A percentile compares a stretch with the other conserved stretches of the same genome.
These are phyloP conservation scores for Citropsis articulata DNA, from an alignment of 345 rosid species.

Conservation along the genomic window DNA sequence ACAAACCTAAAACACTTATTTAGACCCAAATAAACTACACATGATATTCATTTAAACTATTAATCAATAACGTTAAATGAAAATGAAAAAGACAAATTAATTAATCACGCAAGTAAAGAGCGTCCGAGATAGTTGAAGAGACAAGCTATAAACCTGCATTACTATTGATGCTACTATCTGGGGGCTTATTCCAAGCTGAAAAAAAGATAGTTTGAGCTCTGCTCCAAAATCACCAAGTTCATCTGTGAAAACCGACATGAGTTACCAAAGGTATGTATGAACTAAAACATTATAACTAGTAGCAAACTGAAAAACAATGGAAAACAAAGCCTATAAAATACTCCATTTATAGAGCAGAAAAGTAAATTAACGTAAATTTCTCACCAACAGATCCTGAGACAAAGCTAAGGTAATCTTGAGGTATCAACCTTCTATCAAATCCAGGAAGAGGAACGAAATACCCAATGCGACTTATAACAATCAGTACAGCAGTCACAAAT, in stretches of 20 bases:
- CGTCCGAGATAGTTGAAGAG: slow-evolving; percentile 4
- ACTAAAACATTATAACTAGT: not conserved
- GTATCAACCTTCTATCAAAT: slow-evolving; percentile 76
- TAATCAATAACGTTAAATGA: not conserved
- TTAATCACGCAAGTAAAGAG: not conserved
- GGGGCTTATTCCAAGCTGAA: slow-evolving; percentile 98
- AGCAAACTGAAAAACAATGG: slow-evolving; percentile 6
- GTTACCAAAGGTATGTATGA: not conserved
- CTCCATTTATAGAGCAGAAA: not conserved
- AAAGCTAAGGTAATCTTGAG: slow-evolving; percentile 89
- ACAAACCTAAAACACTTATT: not conserved
- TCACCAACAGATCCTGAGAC: slow-evolving; percentile 86
- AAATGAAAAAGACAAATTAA: not conserved
- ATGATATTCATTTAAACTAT: not conserved
- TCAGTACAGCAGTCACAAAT: slow-evolving; percentile 64
- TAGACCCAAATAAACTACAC: not conserved
- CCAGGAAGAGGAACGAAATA: slow-evolving; percentile 94
- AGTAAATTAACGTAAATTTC: slow-evolving; percentile 18
- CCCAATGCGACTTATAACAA: slow-evolving; percentile 81
- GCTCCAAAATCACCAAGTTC: slow-evolving; percentile 79
- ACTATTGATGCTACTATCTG: slow-evolving; percentile 82
- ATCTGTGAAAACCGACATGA: slow-evolving; percentile 44
- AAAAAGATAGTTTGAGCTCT: slow-evolving; percentile 81
- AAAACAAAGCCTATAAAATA: not conserved
- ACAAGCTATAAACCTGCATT: slow-evolving; percentile 65